Conservation (phyloP, 129 eudicot genomes). For the Arctium lappa region DNA sequence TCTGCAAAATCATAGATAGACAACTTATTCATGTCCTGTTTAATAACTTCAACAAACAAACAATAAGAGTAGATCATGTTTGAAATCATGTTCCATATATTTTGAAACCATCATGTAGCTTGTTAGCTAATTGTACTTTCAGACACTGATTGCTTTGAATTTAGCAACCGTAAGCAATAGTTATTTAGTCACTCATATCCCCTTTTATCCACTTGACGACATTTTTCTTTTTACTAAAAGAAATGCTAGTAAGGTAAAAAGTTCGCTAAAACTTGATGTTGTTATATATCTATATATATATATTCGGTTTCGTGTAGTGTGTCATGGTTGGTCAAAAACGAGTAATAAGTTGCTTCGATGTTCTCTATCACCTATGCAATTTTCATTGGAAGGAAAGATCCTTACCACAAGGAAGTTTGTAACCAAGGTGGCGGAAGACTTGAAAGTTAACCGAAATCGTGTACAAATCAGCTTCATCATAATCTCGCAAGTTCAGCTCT, state of each 20-base stretch:
- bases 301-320: neutral
- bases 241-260: neutral
- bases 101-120: neutral
- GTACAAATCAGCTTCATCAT: neutral
- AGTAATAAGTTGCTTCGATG: neutral
- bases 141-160: neutral
- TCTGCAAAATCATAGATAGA: neutral
- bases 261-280: neutral
- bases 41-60: neutral
- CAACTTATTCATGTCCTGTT: neutral
- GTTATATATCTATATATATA: neutral
- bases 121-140: neutral
- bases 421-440: neutral
- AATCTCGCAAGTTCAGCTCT: neutral
- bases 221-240: neutral
- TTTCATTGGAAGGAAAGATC: neutral
- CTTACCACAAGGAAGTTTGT: neutral
- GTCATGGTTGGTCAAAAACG: neutral
- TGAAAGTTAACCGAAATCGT: neutral
- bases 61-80: neutral
- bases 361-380: neutral
- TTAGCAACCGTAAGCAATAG: neutral
- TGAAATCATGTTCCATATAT: neutral
- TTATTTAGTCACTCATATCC: neutral
- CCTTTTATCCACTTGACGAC: neutral